Evolutionary conservation across 495 filamentous ascomycete genomes (phyloP), one percentile per base, ranked within the genome.

Genomic region (Cudoniella acicularis): DNA sequence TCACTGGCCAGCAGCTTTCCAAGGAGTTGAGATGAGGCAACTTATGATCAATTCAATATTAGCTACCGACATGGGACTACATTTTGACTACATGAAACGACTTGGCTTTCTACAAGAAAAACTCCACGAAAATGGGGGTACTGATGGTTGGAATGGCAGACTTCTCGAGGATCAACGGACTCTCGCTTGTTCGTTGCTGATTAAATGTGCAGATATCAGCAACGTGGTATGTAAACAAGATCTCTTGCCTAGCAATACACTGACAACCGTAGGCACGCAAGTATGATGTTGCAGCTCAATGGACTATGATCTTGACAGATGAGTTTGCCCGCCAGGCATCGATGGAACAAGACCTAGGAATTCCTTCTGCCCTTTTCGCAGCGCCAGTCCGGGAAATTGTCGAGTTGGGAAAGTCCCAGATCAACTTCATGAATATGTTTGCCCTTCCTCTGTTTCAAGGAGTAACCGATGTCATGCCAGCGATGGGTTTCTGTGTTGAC

Each of bases 151-250:
- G 90, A 86, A 86, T 57, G 79, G 79, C 10, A 86, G 90, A 63
- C 77, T 83, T 57, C 61, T 87, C 9, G 82, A 80, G 24, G 85
- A 92, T 57, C 83, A 91, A 63, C 87, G 85, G 62, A 87, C 88
- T 1, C 77, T 98, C 40, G 72, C 87, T 2, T 97, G 94, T 70
- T 90, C 90, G 22, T 73, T 98, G 48, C 73, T 98, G 49, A 98
- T 98, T 74, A 98, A 98, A 67, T 97, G 94, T 70, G 94, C 94
- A 24, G 94, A 98, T 69, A 98, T 98, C 69, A 96, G 94, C 73
- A 98, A 98, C 69, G 95, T 98, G 65, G 90, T 92, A 79, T 67
- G 83, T 57, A 57, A 42, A 4, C 52, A 52, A 16, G 21, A 18
- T 55, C 48, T 13, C 30, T 36, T 10, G 20, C 42, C 25, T 52